Base-by-base conservation (phyloP, 345 rosid species). In the Crucihimalaya himalaica region DNA sequence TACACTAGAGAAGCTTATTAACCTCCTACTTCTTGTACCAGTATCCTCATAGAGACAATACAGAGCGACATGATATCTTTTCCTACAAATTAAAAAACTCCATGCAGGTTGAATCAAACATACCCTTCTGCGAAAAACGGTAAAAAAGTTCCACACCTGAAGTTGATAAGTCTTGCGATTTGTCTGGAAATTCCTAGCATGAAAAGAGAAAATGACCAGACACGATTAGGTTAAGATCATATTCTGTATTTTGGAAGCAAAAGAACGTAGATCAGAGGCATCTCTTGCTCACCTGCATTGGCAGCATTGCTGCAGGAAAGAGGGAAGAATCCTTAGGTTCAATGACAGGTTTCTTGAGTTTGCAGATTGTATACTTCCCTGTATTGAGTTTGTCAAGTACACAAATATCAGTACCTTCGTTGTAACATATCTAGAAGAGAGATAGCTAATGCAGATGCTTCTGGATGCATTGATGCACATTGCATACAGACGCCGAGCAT, bases 81-180 rank as follows among this genome's bases (percentile, higher is more conserved):
- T 47, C 6, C n/a, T 11, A 48, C 54, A 64, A 32, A 63, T 61
- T 46, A 47, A 6, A 31, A 57, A 7, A 40, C 16, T 50, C 21
- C 39, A 37, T 37, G 57, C 28, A 42, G 32, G 66, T 34, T 60
- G 74, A 76, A 47, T 56, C 65, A 32, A 68, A 23, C 72, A 71
- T 78, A 95, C 99, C 97, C 92, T 95, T 72, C 99, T 97, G 32
- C 99, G 97, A 67, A 97, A 95, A 79, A 95, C 97, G 58, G 99
- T 97, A 75, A 95, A 95, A 85, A 95, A 92, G n/a, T 59, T 92
- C 75, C 29, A 93, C 97, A 75, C 99, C 97, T n/a, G 84, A 85
- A 72, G 76, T 79, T 67, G 89, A 85, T 65, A 82, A 71, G 78
- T 90, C 97, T 79, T 84, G 87, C 83, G 92, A 75, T 79, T 92